A percentile compares a stretch with the other conserved stretches of the same genome.
Evolutionary conservation across 176 grass and related monocot genomes (phyloP).

Genomic region (Alopecurus myosuroides): DNA sequence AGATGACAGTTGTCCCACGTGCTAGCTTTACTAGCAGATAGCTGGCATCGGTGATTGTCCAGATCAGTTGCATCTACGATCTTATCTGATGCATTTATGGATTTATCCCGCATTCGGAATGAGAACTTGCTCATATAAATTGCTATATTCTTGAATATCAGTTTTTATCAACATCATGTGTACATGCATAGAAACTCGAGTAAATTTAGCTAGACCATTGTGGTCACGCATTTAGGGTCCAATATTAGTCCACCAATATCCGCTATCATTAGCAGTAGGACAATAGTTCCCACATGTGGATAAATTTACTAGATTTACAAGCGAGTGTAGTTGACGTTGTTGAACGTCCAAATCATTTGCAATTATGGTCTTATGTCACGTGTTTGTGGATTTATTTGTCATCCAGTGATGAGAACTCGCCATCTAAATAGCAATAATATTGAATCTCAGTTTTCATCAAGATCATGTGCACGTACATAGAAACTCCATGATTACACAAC

Average conservation of each 20-base stretch:
- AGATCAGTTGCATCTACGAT: neutral
- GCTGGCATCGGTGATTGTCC: neutral
- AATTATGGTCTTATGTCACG: neutral
- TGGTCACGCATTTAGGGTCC: no score
- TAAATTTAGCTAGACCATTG: no score
- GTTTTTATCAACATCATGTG: neutral
- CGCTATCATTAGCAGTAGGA: no score
- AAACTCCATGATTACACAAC: neutral
- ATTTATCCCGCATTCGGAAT: neutral
- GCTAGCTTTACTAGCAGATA: neutral
- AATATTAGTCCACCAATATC: no score
- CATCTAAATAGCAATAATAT: neutral
- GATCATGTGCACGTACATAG: neutral
- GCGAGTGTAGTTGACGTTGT: no score
- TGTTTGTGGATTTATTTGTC: neutral
- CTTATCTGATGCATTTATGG: neutral
- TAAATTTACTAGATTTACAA: no score
- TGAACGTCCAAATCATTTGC: no score
- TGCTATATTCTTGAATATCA: neutral
- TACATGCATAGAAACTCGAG: neutral
- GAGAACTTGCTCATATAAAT: neutral
- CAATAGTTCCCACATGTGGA: no score
- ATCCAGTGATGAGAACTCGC: neutral
- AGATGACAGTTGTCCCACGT: no score
- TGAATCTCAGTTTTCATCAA: neutral